Conservation (phyloP, 768 basidiomycete genomes). For the Rickenella mellea region DNA sequence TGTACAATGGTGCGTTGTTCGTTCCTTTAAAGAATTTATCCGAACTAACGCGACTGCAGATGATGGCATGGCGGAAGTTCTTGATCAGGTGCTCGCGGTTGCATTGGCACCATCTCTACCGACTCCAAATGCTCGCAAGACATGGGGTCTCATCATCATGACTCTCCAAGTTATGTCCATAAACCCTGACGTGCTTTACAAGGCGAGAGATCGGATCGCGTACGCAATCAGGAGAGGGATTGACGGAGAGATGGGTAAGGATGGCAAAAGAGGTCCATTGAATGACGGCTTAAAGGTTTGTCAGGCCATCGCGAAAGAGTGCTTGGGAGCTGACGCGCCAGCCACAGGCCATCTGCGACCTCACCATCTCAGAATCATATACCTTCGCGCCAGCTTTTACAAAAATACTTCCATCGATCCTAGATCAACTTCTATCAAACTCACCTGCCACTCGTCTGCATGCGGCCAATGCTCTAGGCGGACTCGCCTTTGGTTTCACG, state of each 20-base stretch:
- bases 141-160: constrained; percentile 70
- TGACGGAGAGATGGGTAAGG: constrained; percentile 78
- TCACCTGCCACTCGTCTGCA: constrained; percentile 58
- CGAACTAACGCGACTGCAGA: constrained; percentile 27
- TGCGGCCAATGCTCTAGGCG: constrained; percentile 69
- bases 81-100: constrained; percentile 60
- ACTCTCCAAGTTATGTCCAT: constrained; percentile 17
- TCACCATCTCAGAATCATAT: constrained; percentile 49
- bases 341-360: constrained; percentile 61
- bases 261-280: constrained; percentile 78
- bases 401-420: constrained; percentile 48
- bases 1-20: constrained; percentile 49
- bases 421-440: constrained; percentile 53
- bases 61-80: constrained; percentile 44
- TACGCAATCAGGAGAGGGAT: constrained; percentile 67
- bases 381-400: constrained; percentile 64
- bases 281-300: constrained; percentile 71
- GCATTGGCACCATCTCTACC: constrained; percentile 61
- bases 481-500: constrained; percentile 48
- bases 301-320: not conserved
- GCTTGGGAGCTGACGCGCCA: constrained; percentile 4
- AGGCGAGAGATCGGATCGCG: constrained; percentile 59
- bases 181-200: constrained; percentile 22
- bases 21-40: constrained; percentile 3
- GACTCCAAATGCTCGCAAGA: constrained; percentile 81